Conservation (phyloP, 1,284 basidiomycete genomes). For the Tilletia indica region DNA sequence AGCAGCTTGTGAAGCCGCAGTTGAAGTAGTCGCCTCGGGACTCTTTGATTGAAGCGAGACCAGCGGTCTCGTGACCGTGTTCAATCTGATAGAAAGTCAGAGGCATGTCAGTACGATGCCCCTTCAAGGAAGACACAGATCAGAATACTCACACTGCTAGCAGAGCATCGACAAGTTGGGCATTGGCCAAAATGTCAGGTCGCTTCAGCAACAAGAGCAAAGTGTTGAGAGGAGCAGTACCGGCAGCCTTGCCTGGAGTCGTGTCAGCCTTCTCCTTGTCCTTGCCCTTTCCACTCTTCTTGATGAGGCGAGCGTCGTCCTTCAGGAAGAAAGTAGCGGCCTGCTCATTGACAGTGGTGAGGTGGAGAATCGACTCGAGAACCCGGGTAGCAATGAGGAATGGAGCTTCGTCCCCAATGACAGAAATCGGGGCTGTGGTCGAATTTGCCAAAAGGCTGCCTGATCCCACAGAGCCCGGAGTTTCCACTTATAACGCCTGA, state of each 20-base stretch:
- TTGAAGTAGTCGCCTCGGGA: constrained; percentile 16
- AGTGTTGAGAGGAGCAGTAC: constrained; percentile 43
- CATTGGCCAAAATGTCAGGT: constrained; percentile 45
- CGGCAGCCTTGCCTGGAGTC: constrained; percentile 4
- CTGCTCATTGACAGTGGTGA: constrained; percentile 43
- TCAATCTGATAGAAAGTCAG: constrained; percentile 23
- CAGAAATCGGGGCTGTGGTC: constrained; percentile 42
- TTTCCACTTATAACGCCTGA: background rate
- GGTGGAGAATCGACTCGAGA: constrained; percentile 48
- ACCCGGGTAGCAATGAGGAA: constrained; percentile 52
- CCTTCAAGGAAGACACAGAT: background rate
- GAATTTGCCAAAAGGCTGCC: background rate
- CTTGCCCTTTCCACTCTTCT: constrained; percentile 39
- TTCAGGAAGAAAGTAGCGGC: constrained; percentile 50
- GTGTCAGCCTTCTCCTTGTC: constrained; percentile 35
- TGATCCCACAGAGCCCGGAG: background rate
- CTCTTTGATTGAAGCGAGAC: constrained; percentile 22
- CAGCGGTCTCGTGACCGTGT: constrained; percentile 50
- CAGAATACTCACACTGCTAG: constrained; percentile 34
- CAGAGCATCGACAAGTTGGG: constrained; percentile 50
- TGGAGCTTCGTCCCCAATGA: constrained; percentile 53
- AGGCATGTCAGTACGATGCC: background rate
- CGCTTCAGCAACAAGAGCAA: constrained; percentile 47
- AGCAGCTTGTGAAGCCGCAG: constrained; percentile 4
- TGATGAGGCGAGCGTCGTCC: constrained; percentile 42